Percentiles rank a stretch among this genome's conserved stretches.
phyloP scores from a whole-genome alignment of 495 filamentous ascomycete species.

The Daldinia decipiens region DNA sequence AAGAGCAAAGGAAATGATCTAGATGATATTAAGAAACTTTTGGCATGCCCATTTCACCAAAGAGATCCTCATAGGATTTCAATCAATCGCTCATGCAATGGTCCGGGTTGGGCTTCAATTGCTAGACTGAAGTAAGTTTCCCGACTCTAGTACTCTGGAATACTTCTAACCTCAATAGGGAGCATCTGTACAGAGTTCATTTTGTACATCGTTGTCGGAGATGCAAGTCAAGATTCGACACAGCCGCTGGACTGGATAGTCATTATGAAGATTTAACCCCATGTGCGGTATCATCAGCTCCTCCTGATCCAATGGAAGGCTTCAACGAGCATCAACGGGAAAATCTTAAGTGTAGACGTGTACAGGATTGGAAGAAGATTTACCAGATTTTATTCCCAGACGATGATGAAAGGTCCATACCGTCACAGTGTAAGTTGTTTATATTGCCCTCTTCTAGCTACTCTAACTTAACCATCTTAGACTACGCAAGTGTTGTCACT shows the following conservation, averaged over 20 bases:
- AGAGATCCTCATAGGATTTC: slow-evolving; percentile 3
- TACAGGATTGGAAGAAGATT: slow-evolving; percentile 13
- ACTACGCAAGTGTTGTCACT: neutral
- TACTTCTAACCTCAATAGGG: slow-evolving; percentile 4
- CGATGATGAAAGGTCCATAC: slow-evolving; percentile 3
- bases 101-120: slow-evolving; percentile 1
- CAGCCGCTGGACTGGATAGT: neutral
- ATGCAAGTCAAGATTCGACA: slow-evolving; percentile 7
- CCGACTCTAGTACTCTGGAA: neutral
- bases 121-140: slow-evolving; percentile 6
- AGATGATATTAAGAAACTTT: neutral
- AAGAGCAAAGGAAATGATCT: neutral
- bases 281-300: neutral
- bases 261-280: slow-evolving; percentile 5
- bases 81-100: slow-evolving; percentile 1
- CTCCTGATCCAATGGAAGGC: slow-evolving; percentile 4
- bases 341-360: neutral
- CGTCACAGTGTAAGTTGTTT: slow-evolving; percentile 1
- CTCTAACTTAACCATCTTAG: neutral
- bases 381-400: slow-evolving; percentile 3
- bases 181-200: slow-evolving; percentile 6
- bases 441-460: neutral
- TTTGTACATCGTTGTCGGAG: slow-evolving; percentile 1
- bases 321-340: slow-evolving; percentile 1
- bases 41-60: slow-evolving; percentile 11